These are phyloP conservation scores for Elsinoe ampelina DNA, from an alignment of 2,329 filamentous ascomycete genomes.

Conservation along the genomic window DNA sequence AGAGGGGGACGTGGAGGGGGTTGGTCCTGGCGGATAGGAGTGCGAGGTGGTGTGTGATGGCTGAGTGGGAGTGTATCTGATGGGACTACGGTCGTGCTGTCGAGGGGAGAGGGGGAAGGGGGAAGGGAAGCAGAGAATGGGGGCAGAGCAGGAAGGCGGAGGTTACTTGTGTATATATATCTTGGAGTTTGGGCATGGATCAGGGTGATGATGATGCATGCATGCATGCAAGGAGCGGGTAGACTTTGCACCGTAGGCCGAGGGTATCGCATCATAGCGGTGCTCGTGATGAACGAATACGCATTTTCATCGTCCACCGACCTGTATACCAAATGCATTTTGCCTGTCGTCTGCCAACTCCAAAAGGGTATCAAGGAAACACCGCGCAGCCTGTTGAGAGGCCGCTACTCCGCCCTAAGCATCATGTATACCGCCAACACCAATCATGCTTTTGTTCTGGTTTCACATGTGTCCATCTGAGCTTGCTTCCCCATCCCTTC, in stretches of 20 bases:
- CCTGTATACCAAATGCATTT: too few species aligned
- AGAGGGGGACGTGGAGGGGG: slow-evolving; percentile 71
- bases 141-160: background rate
- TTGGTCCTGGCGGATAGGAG: slow-evolving; percentile 75
- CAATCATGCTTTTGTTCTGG: background rate
- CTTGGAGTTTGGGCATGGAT: background rate
- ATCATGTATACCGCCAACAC: background rate
- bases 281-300: too few species aligned
- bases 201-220: too few species aligned
- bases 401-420: background rate
- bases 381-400: slow-evolving; percentile 9
- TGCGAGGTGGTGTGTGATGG: slow-evolving; percentile 85
- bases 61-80: slow-evolving; percentile 64
- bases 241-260: too few species aligned
- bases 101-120: background rate
- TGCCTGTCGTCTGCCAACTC: too few species aligned
- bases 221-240: too few species aligned
- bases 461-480: background rate
- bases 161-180: background rate
- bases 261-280: too few species aligned
- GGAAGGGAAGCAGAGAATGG: background rate
- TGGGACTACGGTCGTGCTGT: background rate
- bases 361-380: slow-evolving; percentile 6
- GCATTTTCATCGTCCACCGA: too few species aligned
- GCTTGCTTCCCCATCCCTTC: too few species aligned